Conservation (phyloP, 2,329 filamentous ascomycete species). For the Lecanicillium sp. region DNA sequence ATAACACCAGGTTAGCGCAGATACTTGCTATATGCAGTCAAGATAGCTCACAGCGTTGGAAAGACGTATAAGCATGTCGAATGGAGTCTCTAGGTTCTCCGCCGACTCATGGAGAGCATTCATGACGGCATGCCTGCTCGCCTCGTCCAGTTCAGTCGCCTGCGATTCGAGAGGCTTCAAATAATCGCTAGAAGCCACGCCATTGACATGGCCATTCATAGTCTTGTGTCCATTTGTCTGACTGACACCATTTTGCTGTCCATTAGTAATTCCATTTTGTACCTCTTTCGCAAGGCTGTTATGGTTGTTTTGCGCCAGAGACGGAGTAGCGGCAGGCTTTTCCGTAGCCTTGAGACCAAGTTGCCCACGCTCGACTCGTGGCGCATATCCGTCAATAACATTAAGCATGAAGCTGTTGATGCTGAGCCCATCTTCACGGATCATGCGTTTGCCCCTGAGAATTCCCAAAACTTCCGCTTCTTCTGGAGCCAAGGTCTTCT, state of each 20-base stretch:
- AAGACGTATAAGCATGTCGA: conserved; percentile 12
- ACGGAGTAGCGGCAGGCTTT: neutral
- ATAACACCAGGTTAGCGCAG: neutral
- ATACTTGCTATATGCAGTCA: neutral
- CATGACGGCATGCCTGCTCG: conserved; percentile 4
- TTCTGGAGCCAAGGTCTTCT: neutral
- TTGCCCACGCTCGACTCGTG: neutral
- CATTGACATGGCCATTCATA: neutral
- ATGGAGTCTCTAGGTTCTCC: conserved; percentile 7
- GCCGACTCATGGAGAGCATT: neutral
- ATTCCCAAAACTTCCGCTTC: neutral
- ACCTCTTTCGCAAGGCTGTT: neutral
- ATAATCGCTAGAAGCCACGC: neutral
- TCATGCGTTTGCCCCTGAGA: neutral
- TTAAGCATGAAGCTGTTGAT: neutral
- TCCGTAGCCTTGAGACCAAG: neutral
- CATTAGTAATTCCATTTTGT: neutral
- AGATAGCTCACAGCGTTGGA: conserved; percentile 6
- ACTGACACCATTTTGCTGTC: neutral
- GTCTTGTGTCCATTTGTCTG: neutral
- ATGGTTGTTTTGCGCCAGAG: neutral
- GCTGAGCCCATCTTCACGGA: neutral
- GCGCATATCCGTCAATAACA: neutral
- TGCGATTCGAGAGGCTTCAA: neutral
- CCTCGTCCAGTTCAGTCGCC: conserved; percentile 3